These are phyloP conservation scores for Perkinsela sp. DNA, from an alignment of 208 protist species.

Conservation along the genomic window DNA sequence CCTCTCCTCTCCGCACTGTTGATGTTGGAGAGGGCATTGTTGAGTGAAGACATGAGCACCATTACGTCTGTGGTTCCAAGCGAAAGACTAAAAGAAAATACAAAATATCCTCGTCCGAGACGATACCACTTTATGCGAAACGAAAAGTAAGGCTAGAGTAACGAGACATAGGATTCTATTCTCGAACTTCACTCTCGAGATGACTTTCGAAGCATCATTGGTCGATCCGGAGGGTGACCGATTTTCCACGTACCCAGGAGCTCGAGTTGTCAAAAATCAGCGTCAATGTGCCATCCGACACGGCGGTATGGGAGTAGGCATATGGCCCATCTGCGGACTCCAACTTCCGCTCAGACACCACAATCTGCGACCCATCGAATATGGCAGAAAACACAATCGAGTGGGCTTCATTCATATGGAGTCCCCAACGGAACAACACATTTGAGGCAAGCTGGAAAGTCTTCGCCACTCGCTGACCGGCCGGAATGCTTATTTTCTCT, in stretches of 20 bases:
- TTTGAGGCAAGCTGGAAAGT: background rate
- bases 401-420: background rate
- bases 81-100: too few relatives aligned
- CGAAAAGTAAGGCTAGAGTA: too few relatives aligned
- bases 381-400: background rate
- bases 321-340: background rate
- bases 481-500: background rate
- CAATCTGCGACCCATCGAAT: background rate
- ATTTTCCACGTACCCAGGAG: background rate
- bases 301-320: background rate
- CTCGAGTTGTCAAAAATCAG: background rate
- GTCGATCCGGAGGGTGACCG: background rate
- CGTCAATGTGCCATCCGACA: background rate
- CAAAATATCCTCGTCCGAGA: too few relatives aligned
- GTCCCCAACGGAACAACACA: background rate
- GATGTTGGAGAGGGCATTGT: slow-evolving; percentile 92
- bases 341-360: background rate
- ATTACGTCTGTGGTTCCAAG: slow-evolving; percentile 66
- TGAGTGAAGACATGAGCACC: slow-evolving; percentile 95
- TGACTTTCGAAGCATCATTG: too few relatives aligned
- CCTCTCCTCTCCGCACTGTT: slow-evolving; percentile 94
- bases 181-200: too few relatives aligned
- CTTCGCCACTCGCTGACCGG: background rate
- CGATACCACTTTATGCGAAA: too few relatives aligned
- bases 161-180: too few relatives aligned